These are phyloP conservation scores for Jaminaea rosea DNA, from an alignment of 1,284 basidiomycete species.

Conservation along the genomic window DNA sequence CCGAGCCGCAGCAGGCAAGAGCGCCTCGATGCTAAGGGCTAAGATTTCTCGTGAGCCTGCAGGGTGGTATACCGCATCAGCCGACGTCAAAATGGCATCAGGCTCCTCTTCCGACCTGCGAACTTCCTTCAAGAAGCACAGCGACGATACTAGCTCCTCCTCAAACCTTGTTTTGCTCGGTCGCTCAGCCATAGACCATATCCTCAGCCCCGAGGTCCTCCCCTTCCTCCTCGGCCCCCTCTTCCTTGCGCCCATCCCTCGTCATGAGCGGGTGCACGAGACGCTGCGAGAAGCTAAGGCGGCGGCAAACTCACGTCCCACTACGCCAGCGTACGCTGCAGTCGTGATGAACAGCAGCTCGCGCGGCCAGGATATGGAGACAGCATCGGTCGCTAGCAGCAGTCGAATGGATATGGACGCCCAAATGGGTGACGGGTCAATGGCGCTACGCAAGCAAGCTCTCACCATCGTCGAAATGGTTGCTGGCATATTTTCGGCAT, in stretches of 20 bases:
- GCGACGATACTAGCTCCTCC: slow-evolving; percentile 6
- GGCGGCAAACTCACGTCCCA: not conserved
- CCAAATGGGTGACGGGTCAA: not conserved
- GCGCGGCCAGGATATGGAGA: too few species aligned
- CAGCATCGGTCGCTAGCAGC: too few species aligned
- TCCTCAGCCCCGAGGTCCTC: slow-evolving; percentile 16
- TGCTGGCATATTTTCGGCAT: slow-evolving; percentile 24
- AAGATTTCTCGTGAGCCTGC: slow-evolving; percentile 4
- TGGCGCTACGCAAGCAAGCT: slow-evolving; percentile 11
- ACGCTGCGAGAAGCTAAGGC: not conserved
- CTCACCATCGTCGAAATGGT: slow-evolving; percentile 34
- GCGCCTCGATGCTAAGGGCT: not conserved
- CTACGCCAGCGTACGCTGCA: too few species aligned
- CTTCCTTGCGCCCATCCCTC: slow-evolving; percentile 19
- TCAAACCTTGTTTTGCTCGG: slow-evolving; percentile 3
- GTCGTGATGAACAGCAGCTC: too few species aligned
- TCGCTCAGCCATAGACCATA: slow-evolving; percentile 1
- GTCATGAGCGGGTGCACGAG: slow-evolving; percentile 2
- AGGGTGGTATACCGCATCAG: slow-evolving; percentile 4
- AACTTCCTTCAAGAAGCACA: not conserved
- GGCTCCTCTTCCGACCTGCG: not conserved
- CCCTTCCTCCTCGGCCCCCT: slow-evolving; percentile 21
- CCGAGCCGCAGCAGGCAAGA: slow-evolving; percentile 10
- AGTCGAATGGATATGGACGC: not conserved
- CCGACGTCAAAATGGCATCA: slow-evolving; percentile 6